Percentiles rank a stretch among this genome's conserved stretches.
Evolutionary conservation across 2,329 filamentous ascomycete genomes (phyloP).

Genomic region (Penicillium sp.): DNA sequence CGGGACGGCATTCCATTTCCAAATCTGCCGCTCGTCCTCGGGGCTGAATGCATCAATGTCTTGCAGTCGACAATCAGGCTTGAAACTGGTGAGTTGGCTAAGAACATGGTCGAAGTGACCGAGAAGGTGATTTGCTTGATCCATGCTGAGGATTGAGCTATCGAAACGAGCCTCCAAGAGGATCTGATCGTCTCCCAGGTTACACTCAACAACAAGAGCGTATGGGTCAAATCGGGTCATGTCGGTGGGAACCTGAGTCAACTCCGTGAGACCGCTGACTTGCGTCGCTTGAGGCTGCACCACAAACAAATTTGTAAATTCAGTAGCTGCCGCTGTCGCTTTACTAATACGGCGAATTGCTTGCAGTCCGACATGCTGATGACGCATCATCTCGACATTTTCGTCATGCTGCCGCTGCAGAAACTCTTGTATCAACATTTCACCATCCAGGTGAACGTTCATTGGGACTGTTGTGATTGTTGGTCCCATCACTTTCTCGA

Average conservation of each 20-base stretch:
- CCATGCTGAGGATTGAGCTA: neutral
- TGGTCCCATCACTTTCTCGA: conserved; percentile 37
- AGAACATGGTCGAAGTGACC: conserved; percentile 5
- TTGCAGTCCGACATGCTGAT: conserved; percentile 1
- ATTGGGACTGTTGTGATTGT: conserved; percentile 37
- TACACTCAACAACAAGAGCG: conserved; percentile 56
- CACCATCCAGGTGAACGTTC: conserved; percentile 1
- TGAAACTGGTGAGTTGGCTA: neutral
- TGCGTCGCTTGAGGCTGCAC: conserved; percentile 1
- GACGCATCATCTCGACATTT: neutral
- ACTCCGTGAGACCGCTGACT: neutral
- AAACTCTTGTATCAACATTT: neutral
- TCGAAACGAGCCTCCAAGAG: conserved; percentile 3
- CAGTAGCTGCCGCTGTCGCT: neutral
- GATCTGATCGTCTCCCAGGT: conserved; percentile 28
- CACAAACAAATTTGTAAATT: conserved; percentile 3
- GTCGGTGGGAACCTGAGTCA: conserved; percentile 1
- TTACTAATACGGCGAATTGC: conserved; percentile 1
- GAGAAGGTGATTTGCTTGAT: conserved; percentile 1
- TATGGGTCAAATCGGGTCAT: conserved; percentile 39
- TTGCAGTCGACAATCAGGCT: neutral
- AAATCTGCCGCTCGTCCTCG: conserved; percentile 7
- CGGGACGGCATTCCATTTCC: conserved; percentile 6
- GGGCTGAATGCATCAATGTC: conserved; percentile 6
- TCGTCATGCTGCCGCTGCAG: conserved; percentile 2